Percentiles rank a stretch among this genome's conserved stretches.
Evolutionary conservation across 345 rosid species (phyloP).

Genomic region (Melastoma malabathricum): DNA sequence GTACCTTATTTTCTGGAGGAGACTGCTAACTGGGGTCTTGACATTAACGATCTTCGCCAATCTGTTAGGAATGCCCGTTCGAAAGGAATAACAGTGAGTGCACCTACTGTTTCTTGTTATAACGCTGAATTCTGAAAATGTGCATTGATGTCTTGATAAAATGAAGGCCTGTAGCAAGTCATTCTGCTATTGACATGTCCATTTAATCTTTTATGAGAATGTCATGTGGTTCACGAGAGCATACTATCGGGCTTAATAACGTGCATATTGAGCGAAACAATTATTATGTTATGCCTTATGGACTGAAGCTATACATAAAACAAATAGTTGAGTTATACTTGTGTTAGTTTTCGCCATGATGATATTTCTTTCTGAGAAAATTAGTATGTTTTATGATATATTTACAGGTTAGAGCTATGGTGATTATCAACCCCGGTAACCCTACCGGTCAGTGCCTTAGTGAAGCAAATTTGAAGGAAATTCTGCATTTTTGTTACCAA

Average conservation of each 20-base stretch:
- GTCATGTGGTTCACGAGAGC: too few species aligned
- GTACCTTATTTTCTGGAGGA: conserved; percentile 90
- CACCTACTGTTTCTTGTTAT: conserved; percentile 10
- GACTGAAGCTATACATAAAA: too few species aligned
- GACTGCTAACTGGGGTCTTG: conserved; percentile 97
- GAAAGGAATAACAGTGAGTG: conserved; percentile 74
- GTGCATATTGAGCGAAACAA: too few species aligned
- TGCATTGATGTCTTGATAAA: too few species aligned
- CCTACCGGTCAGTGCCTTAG: conserved; percentile 99
- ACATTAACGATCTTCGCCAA: conserved; percentile 56
- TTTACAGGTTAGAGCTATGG: conserved; percentile 90
- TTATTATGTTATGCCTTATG: too few species aligned
- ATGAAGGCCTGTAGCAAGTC: too few species aligned
- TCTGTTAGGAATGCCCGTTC: conserved; percentile 70
- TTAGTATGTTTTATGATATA: neutral
- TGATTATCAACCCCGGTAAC: conserved; percentile 97
- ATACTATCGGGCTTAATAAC: too few species aligned
- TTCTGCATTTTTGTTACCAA: conserved; percentile 57
- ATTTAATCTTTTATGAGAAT: too few species aligned
- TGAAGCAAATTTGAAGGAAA: conserved; percentile 77
- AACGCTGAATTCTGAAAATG: too few species aligned
- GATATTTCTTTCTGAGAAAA: conserved; percentile 3
- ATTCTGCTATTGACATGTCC: too few species aligned
- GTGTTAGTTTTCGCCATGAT: neutral
- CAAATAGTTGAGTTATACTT: too few species aligned